Percentiles rank a stretch among this genome's conserved stretches.
Conservation (phyloP, 768 basidiomycete genomes). For the Hygrophoropsis aurantiaca region DNA sequence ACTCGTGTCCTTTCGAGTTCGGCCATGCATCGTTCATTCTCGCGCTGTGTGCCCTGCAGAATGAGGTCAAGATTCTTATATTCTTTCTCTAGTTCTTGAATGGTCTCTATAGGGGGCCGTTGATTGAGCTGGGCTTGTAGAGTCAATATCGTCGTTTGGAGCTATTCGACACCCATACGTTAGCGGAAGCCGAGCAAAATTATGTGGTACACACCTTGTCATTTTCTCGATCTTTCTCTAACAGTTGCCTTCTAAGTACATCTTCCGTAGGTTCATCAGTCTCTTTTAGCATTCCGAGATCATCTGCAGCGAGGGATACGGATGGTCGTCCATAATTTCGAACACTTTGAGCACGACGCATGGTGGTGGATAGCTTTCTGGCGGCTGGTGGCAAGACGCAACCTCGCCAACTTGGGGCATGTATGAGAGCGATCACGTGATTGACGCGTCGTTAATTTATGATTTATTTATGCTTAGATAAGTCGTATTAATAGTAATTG, state of each 20-base stretch:
- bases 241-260: constrained; percentile 56
- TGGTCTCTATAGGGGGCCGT: constrained; percentile 64
- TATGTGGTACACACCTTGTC: constrained; percentile 51
- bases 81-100: constrained; percentile 70
- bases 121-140: constrained; percentile 66
- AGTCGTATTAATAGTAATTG: too few relatives aligned
- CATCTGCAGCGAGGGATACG: constrained; percentile 45
- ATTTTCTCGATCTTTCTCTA: constrained; percentile 69
- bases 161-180: constrained; percentile 32
- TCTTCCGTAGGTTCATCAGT: constrained; percentile 61
- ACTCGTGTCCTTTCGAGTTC: constrained; percentile 55
- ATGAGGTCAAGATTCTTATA: constrained; percentile 75
- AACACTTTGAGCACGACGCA: constrained; percentile 67
- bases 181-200: not conserved
- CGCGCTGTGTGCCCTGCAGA: constrained; percentile 76
- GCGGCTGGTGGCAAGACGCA: not conserved
- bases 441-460: not conserved
- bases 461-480: too few relatives aligned
- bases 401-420: not conserved
- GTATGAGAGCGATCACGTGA: constrained; percentile 6
- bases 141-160: constrained; percentile 58
- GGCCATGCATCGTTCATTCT: constrained; percentile 83
- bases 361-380: constrained; percentile 16
- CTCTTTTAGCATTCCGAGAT: constrained; percentile 61
- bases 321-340: constrained; percentile 56